Evolutionary conservation across 2,329 filamentous ascomycete species (phyloP), one percentile per base, ranked within the genome.

Genomic region (Botrytis cinerea): DNA sequence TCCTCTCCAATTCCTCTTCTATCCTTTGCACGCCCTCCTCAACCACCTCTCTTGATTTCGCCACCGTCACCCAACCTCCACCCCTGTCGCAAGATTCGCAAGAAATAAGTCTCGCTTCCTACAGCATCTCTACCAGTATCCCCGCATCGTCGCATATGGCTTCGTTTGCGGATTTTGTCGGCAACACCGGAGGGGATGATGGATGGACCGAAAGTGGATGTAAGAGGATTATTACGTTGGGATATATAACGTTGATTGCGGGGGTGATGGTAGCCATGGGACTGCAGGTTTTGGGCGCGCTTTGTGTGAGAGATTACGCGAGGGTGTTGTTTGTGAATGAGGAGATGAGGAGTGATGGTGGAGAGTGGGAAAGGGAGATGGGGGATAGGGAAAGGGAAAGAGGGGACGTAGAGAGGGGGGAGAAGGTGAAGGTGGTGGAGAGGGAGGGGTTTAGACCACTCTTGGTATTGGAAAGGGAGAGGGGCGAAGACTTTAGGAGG

Each of bases 141-240:
- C 32, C 57, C n/a, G 5, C 51, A 28, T 25, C 45, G n/a, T 72
- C 73, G 7, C 76, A 79, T 40, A 43, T 77, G 9, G 76, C 77
- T 18, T 48, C 79, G 7, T 75, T 72, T 10, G 76, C 77, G 0
- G 77, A 76, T 20, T 75, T 79, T 5, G 59, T 80, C 4, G 22
- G 25, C 2, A 43, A 12, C 9, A 18, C 35, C 18, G 35, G 35
- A 54, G 46, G 64, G 12, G 46, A 40, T 18, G 28, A 66, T 25
- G 43, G 63, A 10, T 68, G 48, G 48, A 57, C 48, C 0, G 66
- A 57, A 20, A 5, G 14, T 9, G 35, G 25, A 1, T 68, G 48
- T 32, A 25, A 4, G 18, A 25, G 35, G 3, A 16, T 57, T 16
- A 22, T 68, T 0, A 22, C 25, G 2, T 18, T 68, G 22, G 66